phyloP scores from a whole-genome alignment of 129 eudicot genomes.

The Helianthus annuus region HanXRQr2.0-SUNRISE NC_035449.2:24551117-24551616 shows the following conservation, averaged over 20 bases:
- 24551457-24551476: not conserved
- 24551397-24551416: slow-evolving; percentile 52
- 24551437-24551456: slow-evolving; percentile 46
- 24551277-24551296: not conserved
- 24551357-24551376: slow-evolving; percentile 88
- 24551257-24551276: not conserved
- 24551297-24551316: not conserved
- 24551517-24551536: slow-evolving; percentile 19
- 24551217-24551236: slow-evolving; percentile 93
- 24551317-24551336: slow-evolving; percentile 48
- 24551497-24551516: not conserved
- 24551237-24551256: slow-evolving; percentile 38
- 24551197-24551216: slow-evolving; percentile 58
- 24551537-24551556: slow-evolving; percentile 69
- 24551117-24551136: slow-evolving; percentile 63
- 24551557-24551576: slow-evolving; percentile 59
- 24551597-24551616: slow-evolving; percentile 65
- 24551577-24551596: slow-evolving; percentile 67
- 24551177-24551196: slow-evolving; percentile 62
- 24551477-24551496: not conserved
- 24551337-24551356: slow-evolving; percentile 98
- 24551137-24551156: slow-evolving; percentile 59
- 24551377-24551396: slow-evolving; percentile 63
- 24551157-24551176: slow-evolving; percentile 45
- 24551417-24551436: slow-evolving; percentile 40